A percentile compares a stretch with the other conserved stretches of the same genome.
phyloP scores from a whole-genome alignment of 106 monocot genomes.

The Platanthera zijinensis region DNA sequence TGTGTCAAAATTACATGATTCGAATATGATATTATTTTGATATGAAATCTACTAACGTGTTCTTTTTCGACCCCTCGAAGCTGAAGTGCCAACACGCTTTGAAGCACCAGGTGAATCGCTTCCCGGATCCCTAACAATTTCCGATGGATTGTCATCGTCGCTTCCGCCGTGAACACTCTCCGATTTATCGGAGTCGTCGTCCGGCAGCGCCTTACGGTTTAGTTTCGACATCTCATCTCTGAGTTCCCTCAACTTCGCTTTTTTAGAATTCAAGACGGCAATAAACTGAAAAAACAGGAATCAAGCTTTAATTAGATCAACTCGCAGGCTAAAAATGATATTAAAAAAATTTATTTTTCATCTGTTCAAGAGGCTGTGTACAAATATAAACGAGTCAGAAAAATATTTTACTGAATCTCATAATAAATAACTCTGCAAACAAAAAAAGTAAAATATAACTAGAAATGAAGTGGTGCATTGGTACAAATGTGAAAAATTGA shows the following conservation, averaged over 20 bases:
- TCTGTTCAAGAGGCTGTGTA: not conserved
- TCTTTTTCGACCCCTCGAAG: conserved; percentile 27
- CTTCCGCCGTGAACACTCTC: conserved; percentile 46
- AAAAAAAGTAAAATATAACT: not conserved
- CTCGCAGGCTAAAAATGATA: not conserved
- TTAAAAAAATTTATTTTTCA: not conserved
- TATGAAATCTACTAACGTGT: conserved; percentile 13
- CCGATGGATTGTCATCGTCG: conserved; percentile 32
- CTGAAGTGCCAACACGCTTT: conserved; percentile 18
- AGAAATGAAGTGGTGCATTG: not conserved
- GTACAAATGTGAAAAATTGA: too few relatives aligned
- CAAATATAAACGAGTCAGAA: not conserved
- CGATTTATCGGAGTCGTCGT: conserved; percentile 47
- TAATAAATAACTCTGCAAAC: too few relatives aligned
- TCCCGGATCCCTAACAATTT: conserved; percentile 9
- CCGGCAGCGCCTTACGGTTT: conserved; percentile 36
- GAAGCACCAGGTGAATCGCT: conserved; percentile 26
- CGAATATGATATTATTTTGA: too few relatives aligned
- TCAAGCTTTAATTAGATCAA: not conserved
- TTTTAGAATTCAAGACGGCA: conserved; percentile 73
- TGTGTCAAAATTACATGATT: too few relatives aligned
- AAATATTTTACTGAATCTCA: not conserved
- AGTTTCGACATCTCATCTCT: conserved; percentile 47
- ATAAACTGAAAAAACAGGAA: conserved; percentile 52
- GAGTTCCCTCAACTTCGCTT: conserved; percentile 74